phyloP scores from a whole-genome alignment of 768 basidiomycete genomes.

The Tylopilus vinaceipallidus region DNA sequence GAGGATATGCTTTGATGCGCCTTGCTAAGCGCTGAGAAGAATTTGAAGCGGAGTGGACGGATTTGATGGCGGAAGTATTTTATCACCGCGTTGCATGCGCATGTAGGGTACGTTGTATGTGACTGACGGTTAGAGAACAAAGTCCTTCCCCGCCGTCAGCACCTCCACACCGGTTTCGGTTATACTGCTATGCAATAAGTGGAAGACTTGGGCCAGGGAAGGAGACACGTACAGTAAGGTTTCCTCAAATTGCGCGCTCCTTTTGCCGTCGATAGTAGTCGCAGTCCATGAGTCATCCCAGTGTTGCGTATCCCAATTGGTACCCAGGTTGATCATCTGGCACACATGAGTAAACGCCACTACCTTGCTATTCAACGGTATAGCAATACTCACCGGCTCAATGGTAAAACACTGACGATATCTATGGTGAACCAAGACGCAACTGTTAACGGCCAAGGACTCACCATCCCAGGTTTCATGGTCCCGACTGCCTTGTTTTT shows the following conservation, averaged over 20 bases:
- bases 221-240: slow-evolving; percentile 74
- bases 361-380: slow-evolving; percentile 46
- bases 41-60: slow-evolving; percentile 18
- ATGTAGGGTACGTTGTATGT: slow-evolving; percentile 21
- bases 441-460: slow-evolving; percentile 18
- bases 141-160: slow-evolving; percentile 58
- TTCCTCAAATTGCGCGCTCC: slow-evolving; percentile 97
- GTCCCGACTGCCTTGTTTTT: slow-evolving; percentile 91
- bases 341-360: slow-evolving; percentile 7
- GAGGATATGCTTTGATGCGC: slow-evolving; percentile 25
- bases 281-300: slow-evolving; percentile 99
- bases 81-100: slow-evolving; percentile 23
- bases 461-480: slow-evolving; percentile 92
- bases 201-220: slow-evolving; percentile 1
- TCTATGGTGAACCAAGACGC: slow-evolving; percentile 6
- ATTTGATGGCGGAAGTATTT: slow-evolving; percentile 17
- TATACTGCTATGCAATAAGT: slow-evolving; percentile 51
- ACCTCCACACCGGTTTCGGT: slow-evolving; percentile 90
- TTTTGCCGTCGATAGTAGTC: slow-evolving; percentile 85
- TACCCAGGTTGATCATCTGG: slow-evolving; percentile 92
- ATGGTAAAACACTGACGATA: slow-evolving; percentile 65
- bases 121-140: slow-evolving; percentile 21
- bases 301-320: slow-evolving; percentile 71
- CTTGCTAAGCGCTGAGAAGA: slow-evolving; percentile 20
- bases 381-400: slow-evolving; percentile 56